These are phyloP conservation scores for Globisporangium irregulare DNA, from an alignment of 352 stramenopile genomes.

Conservation along the genomic window DNA sequence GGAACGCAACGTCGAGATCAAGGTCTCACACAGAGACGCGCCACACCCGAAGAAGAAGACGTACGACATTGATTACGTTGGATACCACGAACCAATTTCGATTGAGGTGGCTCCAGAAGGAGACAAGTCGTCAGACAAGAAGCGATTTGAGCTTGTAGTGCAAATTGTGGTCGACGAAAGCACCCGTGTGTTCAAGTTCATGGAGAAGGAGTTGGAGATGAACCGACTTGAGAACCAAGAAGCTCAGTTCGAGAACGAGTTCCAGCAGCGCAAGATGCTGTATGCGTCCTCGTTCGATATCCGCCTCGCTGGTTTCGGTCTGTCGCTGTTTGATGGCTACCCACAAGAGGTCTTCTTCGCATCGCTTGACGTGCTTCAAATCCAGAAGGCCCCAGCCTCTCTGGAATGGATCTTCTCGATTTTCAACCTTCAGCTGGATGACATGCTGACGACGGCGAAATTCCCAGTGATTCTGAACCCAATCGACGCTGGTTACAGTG, in stretches of 20 bases:
- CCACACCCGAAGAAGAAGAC: constrained; percentile 61
- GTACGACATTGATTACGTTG: constrained; percentile 83
- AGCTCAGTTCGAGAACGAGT: constrained; percentile 58
- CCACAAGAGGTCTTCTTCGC: constrained; percentile 84
- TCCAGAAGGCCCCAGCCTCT: constrained; percentile 68
- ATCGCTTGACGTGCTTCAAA: constrained; percentile 71
- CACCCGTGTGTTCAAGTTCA: constrained; percentile 78
- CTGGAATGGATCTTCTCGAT: constrained; percentile 76
- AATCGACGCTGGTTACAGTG: constrained; percentile 74
- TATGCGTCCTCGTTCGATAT: constrained; percentile 84
- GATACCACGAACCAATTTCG: constrained; percentile 66
- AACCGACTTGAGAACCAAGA: constrained; percentile 66
- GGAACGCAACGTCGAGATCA: constrained; percentile 75
- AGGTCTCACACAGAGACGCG: constrained; percentile 50
- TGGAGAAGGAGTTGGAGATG: constrained; percentile 79
- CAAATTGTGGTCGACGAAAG: constrained; percentile 80
- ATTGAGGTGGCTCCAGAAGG: constrained; percentile 49
- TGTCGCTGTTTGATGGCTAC: constrained; percentile 73
- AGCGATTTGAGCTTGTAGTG: constrained; percentile 54
- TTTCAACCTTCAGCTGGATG: constrained; percentile 80
- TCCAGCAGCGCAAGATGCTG: constrained; percentile 76
- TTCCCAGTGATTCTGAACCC: constrained; percentile 86
- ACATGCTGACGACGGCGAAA: constrained; percentile 79
- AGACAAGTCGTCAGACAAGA: constrained; percentile 17
- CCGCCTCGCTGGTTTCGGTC: constrained; percentile 66